Conservation (phyloP, 2,329 filamentous ascomycete species). For the Chaetomium strumarium region DNA sequence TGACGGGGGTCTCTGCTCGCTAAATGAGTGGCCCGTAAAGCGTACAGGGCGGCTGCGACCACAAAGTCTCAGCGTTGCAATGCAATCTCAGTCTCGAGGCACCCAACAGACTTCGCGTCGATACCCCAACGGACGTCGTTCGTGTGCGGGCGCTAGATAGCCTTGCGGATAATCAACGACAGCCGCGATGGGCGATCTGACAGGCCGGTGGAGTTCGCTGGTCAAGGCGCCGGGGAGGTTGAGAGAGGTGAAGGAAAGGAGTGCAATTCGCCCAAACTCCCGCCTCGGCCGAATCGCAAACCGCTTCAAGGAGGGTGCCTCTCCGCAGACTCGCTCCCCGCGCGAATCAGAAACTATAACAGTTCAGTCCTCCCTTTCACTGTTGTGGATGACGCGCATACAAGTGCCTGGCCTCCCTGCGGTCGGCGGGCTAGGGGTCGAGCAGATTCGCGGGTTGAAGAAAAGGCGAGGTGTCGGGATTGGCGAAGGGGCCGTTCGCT, state of each 20-base stretch:
- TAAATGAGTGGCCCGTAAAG: neutral
- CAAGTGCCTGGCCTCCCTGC: neutral
- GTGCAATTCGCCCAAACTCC: slow-evolving; percentile 32
- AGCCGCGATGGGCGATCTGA: slow-evolving; percentile 32
- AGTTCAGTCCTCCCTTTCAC: neutral
- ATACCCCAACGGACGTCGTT: neutral
- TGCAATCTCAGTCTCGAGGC: neutral
- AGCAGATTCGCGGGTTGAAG: neutral
- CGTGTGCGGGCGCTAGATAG: slow-evolving; percentile 17
- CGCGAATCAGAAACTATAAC: slow-evolving; percentile 10
- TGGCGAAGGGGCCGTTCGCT: slow-evolving; percentile 9
- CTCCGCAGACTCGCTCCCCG: slow-evolving; percentile 10
- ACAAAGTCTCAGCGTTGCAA: neutral
- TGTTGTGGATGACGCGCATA: slow-evolving; percentile 2
- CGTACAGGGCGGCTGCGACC: neutral
- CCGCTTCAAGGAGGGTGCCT: slow-evolving; percentile 14
- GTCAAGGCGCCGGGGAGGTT: slow-evolving; percentile 31
- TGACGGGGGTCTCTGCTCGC: neutral
- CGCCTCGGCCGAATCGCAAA: slow-evolving; percentile 13
- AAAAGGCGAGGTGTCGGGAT: neutral
- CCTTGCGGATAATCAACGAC: slow-evolving; percentile 19
- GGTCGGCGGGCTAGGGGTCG: neutral
- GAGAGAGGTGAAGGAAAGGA: slow-evolving; percentile 23
- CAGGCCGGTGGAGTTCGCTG: slow-evolving; percentile 31
- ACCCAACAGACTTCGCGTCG: too few relatives aligned